Percentiles rank a stretch among this genome's conserved stretches.
phyloP scores from a whole-genome alignment of 2,329 filamentous ascomycete species.

The Malbranchea cinnamomea region DNA sequence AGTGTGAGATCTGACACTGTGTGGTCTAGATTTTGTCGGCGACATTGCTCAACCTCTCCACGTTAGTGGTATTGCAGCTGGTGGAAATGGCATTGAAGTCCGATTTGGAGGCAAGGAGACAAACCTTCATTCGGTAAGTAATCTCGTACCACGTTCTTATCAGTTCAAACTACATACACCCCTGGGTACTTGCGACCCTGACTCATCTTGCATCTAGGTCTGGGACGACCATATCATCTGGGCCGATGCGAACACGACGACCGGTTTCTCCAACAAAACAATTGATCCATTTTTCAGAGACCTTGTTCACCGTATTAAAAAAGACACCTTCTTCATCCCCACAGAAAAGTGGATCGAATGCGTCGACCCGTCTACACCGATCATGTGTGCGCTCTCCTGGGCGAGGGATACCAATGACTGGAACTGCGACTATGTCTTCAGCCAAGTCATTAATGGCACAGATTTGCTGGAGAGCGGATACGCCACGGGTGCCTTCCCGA shows the following conservation, averaged over 20 bases:
- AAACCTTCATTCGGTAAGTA: constrained; percentile 5
- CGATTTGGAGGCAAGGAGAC: constrained; percentile 4
- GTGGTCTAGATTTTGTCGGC: constrained; percentile 20
- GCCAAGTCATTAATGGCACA: constrained; percentile 4
- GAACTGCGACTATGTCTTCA: constrained; percentile 6
- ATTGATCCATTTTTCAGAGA: constrained; percentile 5
- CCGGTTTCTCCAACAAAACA: constrained; percentile 5
- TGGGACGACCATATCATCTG: constrained; percentile 5
- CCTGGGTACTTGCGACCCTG: too few relatives aligned
- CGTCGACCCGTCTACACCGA: constrained; percentile 4
- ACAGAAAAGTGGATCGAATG: constrained; percentile 3
- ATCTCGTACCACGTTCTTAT: not conserved
- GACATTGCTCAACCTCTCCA: constrained; percentile 30
- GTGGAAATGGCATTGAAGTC: constrained; percentile 24
- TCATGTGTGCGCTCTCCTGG: constrained; percentile 5
- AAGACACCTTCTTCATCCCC: constrained; percentile 4
- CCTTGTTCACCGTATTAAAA: constrained; percentile 2
- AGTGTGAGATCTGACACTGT: not conserved
- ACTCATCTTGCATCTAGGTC: too few relatives aligned
- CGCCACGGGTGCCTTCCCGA: constrained; percentile 4
- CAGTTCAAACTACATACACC: not conserved
- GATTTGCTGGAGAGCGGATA: constrained; percentile 5
- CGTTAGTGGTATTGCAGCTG: constrained; percentile 22
- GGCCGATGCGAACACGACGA: not conserved
- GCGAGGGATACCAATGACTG: constrained; percentile 4